phyloP scores from a whole-genome alignment of 2,329 filamentous ascomycete genomes.

The Colletotrichum spinosum region DNA sequence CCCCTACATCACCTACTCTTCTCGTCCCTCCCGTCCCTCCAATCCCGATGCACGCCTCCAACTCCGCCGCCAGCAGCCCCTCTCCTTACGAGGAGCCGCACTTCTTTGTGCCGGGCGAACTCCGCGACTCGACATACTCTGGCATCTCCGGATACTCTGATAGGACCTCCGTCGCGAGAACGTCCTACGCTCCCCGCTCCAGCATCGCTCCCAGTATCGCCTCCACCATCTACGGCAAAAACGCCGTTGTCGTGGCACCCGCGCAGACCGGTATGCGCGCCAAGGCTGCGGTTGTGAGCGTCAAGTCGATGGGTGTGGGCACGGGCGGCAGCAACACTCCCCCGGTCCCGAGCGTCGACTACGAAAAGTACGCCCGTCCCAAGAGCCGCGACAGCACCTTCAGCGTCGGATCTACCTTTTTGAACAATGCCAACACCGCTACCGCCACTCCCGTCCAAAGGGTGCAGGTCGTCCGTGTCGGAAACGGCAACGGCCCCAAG shows the following conservation, averaged over 20 bases:
- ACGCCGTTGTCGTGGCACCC: conserved; percentile 83
- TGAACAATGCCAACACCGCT: conserved; percentile 71
- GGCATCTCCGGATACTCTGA: conserved; percentile 74
- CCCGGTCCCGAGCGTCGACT: conserved; percentile 79
- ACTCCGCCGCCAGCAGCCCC: conserved; percentile 61
- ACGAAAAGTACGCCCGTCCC: conserved; percentile 66
- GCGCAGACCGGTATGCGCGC: conserved; percentile 89
- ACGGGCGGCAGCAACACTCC: conserved; percentile 69
- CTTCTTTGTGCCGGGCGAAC: conserved; percentile 91
- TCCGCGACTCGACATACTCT: conserved; percentile 92
- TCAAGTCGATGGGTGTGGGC: conserved; percentile 76
- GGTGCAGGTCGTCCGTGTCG: conserved; percentile 71
- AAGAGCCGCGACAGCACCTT: conserved; percentile 70
- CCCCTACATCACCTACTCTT: conserved; percentile 82
- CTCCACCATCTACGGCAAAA: conserved; percentile 93
- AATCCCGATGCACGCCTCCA: conserved; percentile 78
- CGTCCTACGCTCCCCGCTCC: conserved; percentile 70
- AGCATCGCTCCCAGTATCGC: conserved; percentile 90
- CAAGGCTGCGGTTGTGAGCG: conserved; percentile 92
- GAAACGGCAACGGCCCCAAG: conserved; percentile 56
- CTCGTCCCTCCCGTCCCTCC: conserved; percentile 94
- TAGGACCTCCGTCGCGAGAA: conserved; percentile 70
- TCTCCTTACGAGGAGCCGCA: conserved; percentile 79
- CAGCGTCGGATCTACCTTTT: conserved; percentile 75
- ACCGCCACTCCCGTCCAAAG: conserved; percentile 66